phyloP scores from a whole-genome alignment of 345 rosid genomes.

The Aquilaria malaccensis region DNA sequence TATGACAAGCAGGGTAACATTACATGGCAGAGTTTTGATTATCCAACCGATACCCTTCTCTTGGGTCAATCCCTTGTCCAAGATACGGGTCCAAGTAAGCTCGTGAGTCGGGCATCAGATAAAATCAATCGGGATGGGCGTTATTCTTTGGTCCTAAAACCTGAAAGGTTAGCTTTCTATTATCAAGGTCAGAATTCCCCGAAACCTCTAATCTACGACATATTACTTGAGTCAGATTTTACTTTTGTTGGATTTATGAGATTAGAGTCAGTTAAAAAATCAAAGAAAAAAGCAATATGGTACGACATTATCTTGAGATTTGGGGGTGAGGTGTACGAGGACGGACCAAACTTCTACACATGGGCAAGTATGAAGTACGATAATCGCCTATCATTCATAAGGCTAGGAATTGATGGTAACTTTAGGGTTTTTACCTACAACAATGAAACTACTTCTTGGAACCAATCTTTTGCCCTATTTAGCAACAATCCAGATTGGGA shows the following conservation, averaged over 20 bases:
- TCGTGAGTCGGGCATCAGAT: slow-evolving; percentile 30
- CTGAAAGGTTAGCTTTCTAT: slow-evolving; percentile 22
- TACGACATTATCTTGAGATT: slow-evolving; percentile 1
- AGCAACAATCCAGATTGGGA: slow-evolving; percentile 8
- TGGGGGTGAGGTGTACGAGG: not conserved
- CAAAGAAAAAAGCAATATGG: not conserved
- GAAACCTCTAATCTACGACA: slow-evolving; percentile 20
- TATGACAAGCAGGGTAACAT: slow-evolving; percentile 25
- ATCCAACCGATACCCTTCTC: slow-evolving; percentile 37
- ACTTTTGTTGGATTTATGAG: slow-evolving; percentile 12
- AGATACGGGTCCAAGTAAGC: slow-evolving; percentile 13
- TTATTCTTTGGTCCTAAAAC: slow-evolving; percentile 30
- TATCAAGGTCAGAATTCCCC: slow-evolving; percentile 18
- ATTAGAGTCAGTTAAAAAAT: not conserved
- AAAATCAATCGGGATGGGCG: slow-evolving; percentile 18
- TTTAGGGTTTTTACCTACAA: slow-evolving; percentile 30
- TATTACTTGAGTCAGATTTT: not conserved
- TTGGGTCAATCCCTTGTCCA: slow-evolving; percentile 29
- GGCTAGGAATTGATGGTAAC: slow-evolving; percentile 39
- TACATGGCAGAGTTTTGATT: slow-evolving; percentile 49
- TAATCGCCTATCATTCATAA: slow-evolving; percentile 23
- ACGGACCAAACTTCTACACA: not conserved
- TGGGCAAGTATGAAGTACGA: slow-evolving; percentile 26
- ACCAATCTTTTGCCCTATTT: slow-evolving; percentile 30
- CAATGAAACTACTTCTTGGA: slow-evolving; percentile 24